Evolutionary conservation across 768 basidiomycete species (phyloP).

Genomic region (Amanita brunnescens): DNA sequence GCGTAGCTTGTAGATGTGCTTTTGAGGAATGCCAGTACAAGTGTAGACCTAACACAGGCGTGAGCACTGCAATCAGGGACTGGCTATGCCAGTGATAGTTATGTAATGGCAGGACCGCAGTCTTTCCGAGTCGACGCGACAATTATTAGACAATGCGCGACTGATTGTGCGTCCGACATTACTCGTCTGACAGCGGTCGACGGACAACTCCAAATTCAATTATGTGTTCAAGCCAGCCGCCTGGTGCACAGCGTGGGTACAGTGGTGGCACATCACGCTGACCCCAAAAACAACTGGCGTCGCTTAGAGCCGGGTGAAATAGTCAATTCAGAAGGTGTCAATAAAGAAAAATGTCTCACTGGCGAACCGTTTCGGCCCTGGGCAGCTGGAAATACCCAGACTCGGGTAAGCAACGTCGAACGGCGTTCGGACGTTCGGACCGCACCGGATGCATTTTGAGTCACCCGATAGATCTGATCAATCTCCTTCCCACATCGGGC

Average conservation of each 20-base stretch:
- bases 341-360: no score
- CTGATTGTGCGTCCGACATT: not conserved
- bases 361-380: not conserved
- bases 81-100: no score
- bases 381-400: not conserved
- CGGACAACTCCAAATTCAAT: not conserved
- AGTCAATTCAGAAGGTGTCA: no score
- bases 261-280: no score
- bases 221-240: not conserved
- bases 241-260: not conserved
- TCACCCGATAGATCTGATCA: conserved; percentile 1
- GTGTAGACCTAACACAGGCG: no score
- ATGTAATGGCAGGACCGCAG: no score
- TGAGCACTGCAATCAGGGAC: no score
- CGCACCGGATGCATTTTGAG: not conserved
- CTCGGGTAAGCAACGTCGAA: not conserved
- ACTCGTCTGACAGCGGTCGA: not conserved
- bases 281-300: no score
- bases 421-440: not conserved
- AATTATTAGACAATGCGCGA: not conserved
- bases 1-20: not conserved
- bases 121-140: no score
- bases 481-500: not conserved
- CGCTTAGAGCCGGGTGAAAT: no score
- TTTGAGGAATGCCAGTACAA: not conserved